A percentile compares a stretch with the other conserved stretches of the same genome.
These are phyloP conservation scores for Diphasiastrum complanatum DNA, from an alignment of 83 land plant species.

Conservation along the genomic window DNA sequence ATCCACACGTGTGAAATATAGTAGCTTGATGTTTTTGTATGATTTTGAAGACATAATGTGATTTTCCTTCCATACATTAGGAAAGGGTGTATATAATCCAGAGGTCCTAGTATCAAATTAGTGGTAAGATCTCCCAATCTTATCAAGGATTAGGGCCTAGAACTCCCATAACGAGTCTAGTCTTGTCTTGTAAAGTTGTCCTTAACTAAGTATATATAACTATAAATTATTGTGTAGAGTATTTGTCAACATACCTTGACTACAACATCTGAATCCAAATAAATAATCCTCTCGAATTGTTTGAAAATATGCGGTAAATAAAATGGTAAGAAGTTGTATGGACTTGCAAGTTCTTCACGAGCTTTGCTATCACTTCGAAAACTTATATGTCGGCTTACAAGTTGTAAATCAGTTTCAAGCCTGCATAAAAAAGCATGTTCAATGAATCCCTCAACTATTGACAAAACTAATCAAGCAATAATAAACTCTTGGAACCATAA, in stretches of 20 bases:
- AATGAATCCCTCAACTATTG: constrained; percentile 8
- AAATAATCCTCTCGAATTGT: constrained; percentile 19
- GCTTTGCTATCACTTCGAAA: constrained; percentile 31
- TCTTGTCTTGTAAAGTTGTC: too few relatives aligned
- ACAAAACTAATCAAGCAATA: constrained; percentile 11
- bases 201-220: too few relatives aligned
- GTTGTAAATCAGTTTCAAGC: constrained; percentile 19
- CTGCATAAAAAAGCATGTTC: constrained; percentile 8
- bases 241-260: constrained; percentile 27
- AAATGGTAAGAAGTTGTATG: constrained; percentile 32
- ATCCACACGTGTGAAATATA: too few relatives aligned
- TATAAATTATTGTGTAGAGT: too few relatives aligned
- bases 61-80: too few relatives aligned
- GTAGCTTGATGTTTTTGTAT: too few relatives aligned
- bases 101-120: too few relatives aligned
- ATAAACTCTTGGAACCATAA: constrained; percentile 16
- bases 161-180: too few relatives aligned
- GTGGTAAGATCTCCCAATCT: too few relatives aligned
- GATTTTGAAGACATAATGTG: too few relatives aligned
- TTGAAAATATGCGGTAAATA: constrained; percentile 17
- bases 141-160: too few relatives aligned
- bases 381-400: constrained; percentile 17
- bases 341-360: constrained; percentile 20
- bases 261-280: constrained; percentile 26
- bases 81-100: too few relatives aligned